Percentiles rank a stretch among this genome's conserved stretches.
phyloP scores from a whole-genome alignment of 345 rosid genomes.

The Hibiscus tridactylites region DNA sequence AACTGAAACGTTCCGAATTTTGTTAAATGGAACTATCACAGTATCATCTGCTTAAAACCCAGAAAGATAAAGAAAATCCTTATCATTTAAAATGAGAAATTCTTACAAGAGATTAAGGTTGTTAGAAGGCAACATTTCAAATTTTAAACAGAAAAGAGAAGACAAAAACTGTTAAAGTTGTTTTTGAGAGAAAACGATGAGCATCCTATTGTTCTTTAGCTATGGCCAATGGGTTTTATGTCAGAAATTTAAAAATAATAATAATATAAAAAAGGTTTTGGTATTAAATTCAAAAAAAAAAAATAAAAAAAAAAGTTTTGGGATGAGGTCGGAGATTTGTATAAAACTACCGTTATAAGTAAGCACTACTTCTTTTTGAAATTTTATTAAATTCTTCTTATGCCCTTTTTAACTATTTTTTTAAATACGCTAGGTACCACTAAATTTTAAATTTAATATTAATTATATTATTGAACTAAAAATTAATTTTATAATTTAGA shows the following conservation, averaged over 20 bases:
- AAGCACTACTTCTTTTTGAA: not conserved
- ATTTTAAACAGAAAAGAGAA: too few species aligned
- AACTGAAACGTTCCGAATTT: not conserved
- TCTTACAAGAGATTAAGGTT: not conserved
- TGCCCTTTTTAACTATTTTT: not conserved
- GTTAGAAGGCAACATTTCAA: not conserved
- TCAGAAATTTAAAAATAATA: not conserved
- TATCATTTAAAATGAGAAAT: not conserved
- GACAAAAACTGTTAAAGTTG: not conserved
- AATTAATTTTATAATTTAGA: too few species aligned
- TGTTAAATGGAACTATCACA: too few species aligned
- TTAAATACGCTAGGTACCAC: too few species aligned
- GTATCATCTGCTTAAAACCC: not conserved
- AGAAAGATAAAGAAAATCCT: not conserved
- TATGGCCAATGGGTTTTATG: not conserved
- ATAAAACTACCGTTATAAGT: constrained; percentile 9
- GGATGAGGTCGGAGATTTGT: not conserved
- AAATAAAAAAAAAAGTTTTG: not conserved
- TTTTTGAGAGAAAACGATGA: not conserved
- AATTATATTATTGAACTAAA: too few species aligned
- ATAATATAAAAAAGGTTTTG: too few species aligned
- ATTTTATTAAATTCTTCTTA: constrained; percentile 5
- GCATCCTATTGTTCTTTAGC: not conserved
- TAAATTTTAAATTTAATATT: too few species aligned
- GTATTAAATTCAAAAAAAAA: too few species aligned